phyloP scores from a whole-genome alignment of 2,329 filamentous ascomycete species.

The Cryphonectria carpinicola region DNA sequence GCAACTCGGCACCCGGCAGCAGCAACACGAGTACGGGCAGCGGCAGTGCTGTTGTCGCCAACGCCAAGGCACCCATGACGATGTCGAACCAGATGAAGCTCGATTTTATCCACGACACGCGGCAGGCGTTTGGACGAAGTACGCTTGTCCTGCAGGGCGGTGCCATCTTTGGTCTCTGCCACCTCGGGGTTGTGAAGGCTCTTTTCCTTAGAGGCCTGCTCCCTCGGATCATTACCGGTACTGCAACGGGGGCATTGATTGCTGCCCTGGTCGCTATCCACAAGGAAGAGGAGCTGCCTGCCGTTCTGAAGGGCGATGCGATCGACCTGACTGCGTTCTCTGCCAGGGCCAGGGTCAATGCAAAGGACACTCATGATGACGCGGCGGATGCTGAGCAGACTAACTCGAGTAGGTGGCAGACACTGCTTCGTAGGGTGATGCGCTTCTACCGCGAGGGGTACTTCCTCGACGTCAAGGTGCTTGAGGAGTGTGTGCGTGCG shows the following conservation, averaged over 20 bases:
- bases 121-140: constrained; percentile 85
- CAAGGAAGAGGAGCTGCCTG: constrained; percentile 80
- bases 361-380: constrained; percentile 30
- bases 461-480: constrained; percentile 78
- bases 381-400: constrained; percentile 38
- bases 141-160: constrained; percentile 88
- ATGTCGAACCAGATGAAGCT: constrained; percentile 60
- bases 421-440: constrained; percentile 65
- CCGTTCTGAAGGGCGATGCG: constrained; percentile 74
- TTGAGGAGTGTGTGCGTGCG: constrained; percentile 81
- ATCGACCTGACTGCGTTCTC: constrained; percentile 85
- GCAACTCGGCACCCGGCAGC: constrained; percentile 21
- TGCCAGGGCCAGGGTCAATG: constrained; percentile 36
- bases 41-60: constrained; percentile 5
- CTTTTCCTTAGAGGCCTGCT: constrained; percentile 79
- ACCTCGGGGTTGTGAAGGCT: constrained; percentile 88
- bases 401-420: constrained; percentile 54
- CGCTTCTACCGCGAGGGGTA: constrained; percentile 79
- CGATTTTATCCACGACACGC: constrained; percentile 83
- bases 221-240: constrained; percentile 89
- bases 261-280: constrained; percentile 87
- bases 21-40: constrained; percentile 17
- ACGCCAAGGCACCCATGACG: constrained; percentile 24
- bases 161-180: constrained; percentile 88
- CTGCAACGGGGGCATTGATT: constrained; percentile 86